Base-by-base conservation (phyloP, 345 rosid species). In the Murraya koenigii region DNA sequence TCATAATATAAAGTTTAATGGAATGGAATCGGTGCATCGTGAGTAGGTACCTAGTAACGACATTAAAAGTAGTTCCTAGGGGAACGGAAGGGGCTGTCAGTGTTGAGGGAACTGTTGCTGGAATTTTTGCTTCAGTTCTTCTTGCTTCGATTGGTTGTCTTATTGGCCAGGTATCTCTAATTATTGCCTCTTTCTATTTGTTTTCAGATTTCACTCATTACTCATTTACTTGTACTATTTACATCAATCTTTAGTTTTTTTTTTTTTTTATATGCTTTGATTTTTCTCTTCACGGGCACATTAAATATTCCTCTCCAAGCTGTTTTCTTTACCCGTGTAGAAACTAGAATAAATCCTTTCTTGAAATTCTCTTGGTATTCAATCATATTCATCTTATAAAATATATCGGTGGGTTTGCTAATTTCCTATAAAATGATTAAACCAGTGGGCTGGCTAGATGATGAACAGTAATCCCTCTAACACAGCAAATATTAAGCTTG, bases 11-110 rank as follows among this genome's bases (percentile, higher is more conserved):
- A 66, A 75, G 65, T 69, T 52, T 69, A 25, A 66, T 69, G 17
- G 75, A 55, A 36, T 17, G 22, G 23, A 64, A 35, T 71, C 44
- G 47, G 20, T 72, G 69, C 19, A 49, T 70, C n/a, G 36, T 77
- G 76, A 61, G 63, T 85, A 92, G 94, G 89, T 96, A 92, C 80
- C 86, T 96, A 76, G 97, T 89, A 63, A 96, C 99, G 32, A 89
- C 88, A 20, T 88, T 96, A 67, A 92, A 90, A 87, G 84, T 94
- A 23, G 99, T 94, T 79, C 98, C 98, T 64, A 88, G 95, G 81
- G 99, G 98, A 81, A 92, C 98, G 0, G 99, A 96, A 84, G 99
- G 99, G 66, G 99, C 98, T 78, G 88, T 96, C 67, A 94, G 98
- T 84, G 81, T 86, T 77, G 99, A 96, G 85, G 99, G 99, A 88